A percentile compares a stretch with the other conserved stretches of the same genome.
These are phyloP conservation scores for Haplosporangium sp. DNA, from an alignment of 371 early-diverging fungal species.

Conservation along the genomic window DNA sequence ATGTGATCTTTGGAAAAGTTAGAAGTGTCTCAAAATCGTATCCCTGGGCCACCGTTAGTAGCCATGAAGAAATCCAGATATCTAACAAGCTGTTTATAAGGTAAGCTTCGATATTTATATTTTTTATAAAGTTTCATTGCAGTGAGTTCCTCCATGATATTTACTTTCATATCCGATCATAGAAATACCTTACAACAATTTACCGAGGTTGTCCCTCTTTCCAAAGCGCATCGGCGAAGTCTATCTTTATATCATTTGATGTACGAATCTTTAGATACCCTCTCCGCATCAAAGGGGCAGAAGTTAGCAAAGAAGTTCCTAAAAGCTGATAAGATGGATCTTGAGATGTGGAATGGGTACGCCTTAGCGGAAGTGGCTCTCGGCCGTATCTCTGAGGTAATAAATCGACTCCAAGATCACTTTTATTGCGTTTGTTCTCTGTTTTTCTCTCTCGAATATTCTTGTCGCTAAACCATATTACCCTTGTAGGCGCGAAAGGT, in stretches of 20 bases:
- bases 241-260: conserved; percentile 37
- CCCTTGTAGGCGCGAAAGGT: conserved; percentile 74
- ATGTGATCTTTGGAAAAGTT: conserved; percentile 28
- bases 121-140: too few relatives aligned
- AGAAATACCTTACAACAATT: conserved; percentile 39
- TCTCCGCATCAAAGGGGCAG: conserved; percentile 59
- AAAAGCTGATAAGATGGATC: conserved; percentile 67
- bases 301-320: conserved; percentile 69
- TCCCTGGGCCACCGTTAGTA: conserved; percentile 38
- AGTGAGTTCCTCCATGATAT: background rate
- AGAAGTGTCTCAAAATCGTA: conserved; percentile 7
- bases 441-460: background rate
- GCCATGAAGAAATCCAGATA: conserved; percentile 31
- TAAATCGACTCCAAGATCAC: background rate
- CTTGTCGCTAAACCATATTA: background rate
- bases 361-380: conserved; percentile 70
- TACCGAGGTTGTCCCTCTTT: conserved; percentile 26
- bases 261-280: conserved; percentile 34
- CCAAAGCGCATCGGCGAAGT: conserved; percentile 21
- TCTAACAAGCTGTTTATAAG: conserved; percentile 29
- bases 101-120: conserved; percentile 3
- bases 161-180: background rate
- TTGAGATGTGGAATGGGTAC: conserved; percentile 76
- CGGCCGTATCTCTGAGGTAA: conserved; percentile 63
- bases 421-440: background rate